Percentiles rank a stretch among this genome's conserved stretches.
Conservation (phyloP, 2,329 filamentous ascomycete genomes). For the Paecilomyces dactylethromorphus region DNA sequence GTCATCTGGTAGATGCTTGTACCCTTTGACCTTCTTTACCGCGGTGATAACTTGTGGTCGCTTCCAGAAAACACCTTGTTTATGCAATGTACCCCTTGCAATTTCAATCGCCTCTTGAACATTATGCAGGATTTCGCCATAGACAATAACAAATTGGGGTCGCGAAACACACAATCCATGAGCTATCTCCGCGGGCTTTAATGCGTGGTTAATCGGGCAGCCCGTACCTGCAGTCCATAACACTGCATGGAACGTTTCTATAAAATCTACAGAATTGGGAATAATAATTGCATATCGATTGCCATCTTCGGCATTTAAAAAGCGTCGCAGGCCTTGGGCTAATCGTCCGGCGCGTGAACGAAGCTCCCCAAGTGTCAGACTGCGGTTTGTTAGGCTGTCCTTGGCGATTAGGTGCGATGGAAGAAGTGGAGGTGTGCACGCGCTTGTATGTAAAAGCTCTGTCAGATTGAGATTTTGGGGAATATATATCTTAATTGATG, state of each 20-base stretch:
- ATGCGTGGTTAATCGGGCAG: slow-evolving; percentile 35
- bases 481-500: slow-evolving; percentile 10
- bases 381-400: slow-evolving; percentile 41
- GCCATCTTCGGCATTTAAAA: slow-evolving; percentile 26
- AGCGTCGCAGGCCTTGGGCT: slow-evolving; percentile 30
- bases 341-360: slow-evolving; percentile 36
- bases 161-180: slow-evolving; percentile 38
- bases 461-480: slow-evolving; percentile 39
- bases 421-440: slow-evolving; percentile 23
- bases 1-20: not conserved
- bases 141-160: slow-evolving; percentile 37
- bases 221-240: slow-evolving; percentile 36
- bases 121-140: slow-evolving; percentile 23
- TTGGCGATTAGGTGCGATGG: slow-evolving; percentile 39
- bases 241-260: slow-evolving; percentile 32
- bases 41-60: slow-evolving; percentile 30
- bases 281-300: slow-evolving; percentile 38
- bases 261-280: slow-evolving; percentile 41
- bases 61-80: slow-evolving; percentile 25
- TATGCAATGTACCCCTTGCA: slow-evolving; percentile 18
- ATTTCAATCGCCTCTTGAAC: slow-evolving; percentile 28
- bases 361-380: slow-evolving; percentile 39
- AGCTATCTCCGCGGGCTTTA: slow-evolving; percentile 34
- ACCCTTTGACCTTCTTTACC: slow-evolving; percentile 22
- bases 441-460: slow-evolving; percentile 35